Evolutionary conservation across 2,329 filamentous ascomycete genomes (phyloP).

Genomic region (Cladosporium cucumerinum): DNA sequence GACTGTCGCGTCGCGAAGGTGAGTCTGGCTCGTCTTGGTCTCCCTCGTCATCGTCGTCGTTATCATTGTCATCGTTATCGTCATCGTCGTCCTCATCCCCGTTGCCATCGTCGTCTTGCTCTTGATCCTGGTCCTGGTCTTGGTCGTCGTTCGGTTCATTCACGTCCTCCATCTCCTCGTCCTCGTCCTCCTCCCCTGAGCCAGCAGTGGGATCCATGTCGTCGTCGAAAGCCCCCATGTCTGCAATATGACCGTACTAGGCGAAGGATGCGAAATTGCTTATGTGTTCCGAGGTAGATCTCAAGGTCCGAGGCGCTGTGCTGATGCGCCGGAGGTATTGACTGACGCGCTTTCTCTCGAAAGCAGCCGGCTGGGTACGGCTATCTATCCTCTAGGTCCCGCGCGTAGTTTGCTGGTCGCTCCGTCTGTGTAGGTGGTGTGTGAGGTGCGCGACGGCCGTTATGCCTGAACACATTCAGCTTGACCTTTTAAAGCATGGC

Average conservation of each 20-base stretch:
- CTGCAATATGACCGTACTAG: not conserved
- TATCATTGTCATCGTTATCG: constrained; percentile 39
- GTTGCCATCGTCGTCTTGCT: constrained; percentile 34
- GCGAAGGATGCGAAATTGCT: not conserved
- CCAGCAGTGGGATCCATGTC: constrained; percentile 38
- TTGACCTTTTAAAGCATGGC: constrained; percentile 3
- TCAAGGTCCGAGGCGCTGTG: not conserved
- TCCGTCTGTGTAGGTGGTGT: not conserved
- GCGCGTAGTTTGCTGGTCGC: not conserved
- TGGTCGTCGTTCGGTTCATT: constrained; percentile 38
- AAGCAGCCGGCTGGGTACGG: not conserved
- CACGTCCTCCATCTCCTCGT: constrained; percentile 44
- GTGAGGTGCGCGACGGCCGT: not conserved
- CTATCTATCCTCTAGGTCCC: not conserved
- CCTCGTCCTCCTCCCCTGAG: constrained; percentile 44
- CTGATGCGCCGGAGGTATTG: constrained; percentile 1
- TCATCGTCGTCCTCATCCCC: constrained; percentile 41
- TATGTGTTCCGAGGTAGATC: not conserved
- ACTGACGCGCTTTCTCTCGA: not conserved
- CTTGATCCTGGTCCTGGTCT: constrained; percentile 38
- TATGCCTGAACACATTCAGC: not conserved
- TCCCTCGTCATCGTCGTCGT: constrained; percentile 30
- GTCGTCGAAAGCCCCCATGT: constrained; percentile 46
- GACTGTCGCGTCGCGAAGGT: constrained; percentile 38
- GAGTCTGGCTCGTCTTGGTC: constrained; percentile 46